These are phyloP conservation scores for Entophlyctis luteolus DNA, from an alignment of 192 early-diverging fungal species.

Conservation along the genomic window DNA sequence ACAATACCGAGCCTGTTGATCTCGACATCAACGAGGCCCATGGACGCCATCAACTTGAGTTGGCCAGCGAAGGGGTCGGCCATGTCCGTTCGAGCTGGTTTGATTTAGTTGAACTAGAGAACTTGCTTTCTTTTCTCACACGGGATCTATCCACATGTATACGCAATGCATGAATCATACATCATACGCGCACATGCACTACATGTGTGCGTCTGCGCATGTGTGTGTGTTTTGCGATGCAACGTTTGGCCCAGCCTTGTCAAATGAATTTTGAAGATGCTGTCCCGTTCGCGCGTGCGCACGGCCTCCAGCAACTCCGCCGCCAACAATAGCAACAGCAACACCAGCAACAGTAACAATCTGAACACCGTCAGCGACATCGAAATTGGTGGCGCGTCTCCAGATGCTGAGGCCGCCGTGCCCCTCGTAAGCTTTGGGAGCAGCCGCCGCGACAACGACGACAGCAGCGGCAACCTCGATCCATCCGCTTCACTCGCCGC, in stretches of 20 bases:
- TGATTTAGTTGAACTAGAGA: too few species aligned
- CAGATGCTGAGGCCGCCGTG: neutral
- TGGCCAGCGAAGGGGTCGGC: neutral
- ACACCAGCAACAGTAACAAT: neutral
- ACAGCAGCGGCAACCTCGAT: neutral
- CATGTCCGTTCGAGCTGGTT: neutral
- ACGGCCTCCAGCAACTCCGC: too few species aligned
- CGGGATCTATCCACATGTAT: too few species aligned
- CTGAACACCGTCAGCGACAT: neutral
- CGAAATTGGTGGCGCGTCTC: neutral
- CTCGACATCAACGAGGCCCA: constrained; percentile 4
- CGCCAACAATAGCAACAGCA: neutral
- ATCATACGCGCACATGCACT: too few species aligned
- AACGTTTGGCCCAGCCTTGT: neutral
- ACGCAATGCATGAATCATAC: too few species aligned
- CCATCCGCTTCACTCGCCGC: too few species aligned
- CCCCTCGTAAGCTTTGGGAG: too few species aligned
- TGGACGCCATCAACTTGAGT: constrained; percentile 3
- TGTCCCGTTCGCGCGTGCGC: too few species aligned
- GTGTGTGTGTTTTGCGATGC: too few species aligned
- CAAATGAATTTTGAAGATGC: neutral
- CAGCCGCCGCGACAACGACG: neutral
- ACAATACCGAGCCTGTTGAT: constrained; percentile 13
- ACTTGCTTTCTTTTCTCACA: too few species aligned
- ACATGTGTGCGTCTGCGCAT: too few species aligned